phyloP scores from a whole-genome alignment of 2,329 filamentous ascomycete species.

The Teratosphaeria gauchensis region DNA sequence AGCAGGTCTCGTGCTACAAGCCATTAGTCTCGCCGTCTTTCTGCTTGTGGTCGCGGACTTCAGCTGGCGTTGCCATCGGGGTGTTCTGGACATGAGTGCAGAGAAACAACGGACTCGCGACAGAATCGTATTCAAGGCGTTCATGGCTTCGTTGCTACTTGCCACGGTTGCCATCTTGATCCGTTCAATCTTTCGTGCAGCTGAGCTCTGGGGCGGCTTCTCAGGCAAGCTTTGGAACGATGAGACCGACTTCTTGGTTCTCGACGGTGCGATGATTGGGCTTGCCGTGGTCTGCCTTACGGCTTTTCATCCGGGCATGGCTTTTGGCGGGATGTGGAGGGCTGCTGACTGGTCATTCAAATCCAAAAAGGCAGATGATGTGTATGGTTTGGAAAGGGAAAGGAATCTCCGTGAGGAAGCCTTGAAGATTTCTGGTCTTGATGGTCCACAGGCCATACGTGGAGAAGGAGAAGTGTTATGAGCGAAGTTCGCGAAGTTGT shows the following conservation, averaged over 20 bases:
- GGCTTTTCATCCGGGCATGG: conserved; percentile 37
- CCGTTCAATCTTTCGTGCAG: conserved; percentile 55
- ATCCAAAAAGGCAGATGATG: neutral
- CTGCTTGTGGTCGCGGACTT: conserved; percentile 30
- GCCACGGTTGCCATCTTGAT: conserved; percentile 52
- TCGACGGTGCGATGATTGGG: conserved; percentile 47
- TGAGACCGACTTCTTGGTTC: conserved; percentile 39
- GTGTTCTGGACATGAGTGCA: conserved; percentile 9
- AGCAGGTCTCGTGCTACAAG: conserved; percentile 48
- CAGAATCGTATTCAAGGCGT: conserved; percentile 42
- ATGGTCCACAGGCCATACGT: neutral
- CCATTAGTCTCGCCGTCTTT: conserved; percentile 41
- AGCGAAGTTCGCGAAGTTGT: too few species aligned
- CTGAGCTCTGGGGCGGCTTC: conserved; percentile 58
- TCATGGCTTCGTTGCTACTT: conserved; percentile 44
- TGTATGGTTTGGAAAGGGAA: neutral
- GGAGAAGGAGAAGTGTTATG: neutral
- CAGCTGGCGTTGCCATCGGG: conserved; percentile 3
- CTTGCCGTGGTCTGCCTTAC: conserved; percentile 38
- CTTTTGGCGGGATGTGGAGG: conserved; percentile 17
- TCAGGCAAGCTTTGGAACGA: conserved; percentile 45
- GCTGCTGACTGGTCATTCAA: conserved; percentile 17
- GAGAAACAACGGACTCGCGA: conserved; percentile 27
- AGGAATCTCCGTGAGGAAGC: neutral
- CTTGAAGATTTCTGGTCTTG: neutral